phyloP scores from a whole-genome alignment of 1,284 basidiomycete genomes.

The Athelia sp. region DNA sequence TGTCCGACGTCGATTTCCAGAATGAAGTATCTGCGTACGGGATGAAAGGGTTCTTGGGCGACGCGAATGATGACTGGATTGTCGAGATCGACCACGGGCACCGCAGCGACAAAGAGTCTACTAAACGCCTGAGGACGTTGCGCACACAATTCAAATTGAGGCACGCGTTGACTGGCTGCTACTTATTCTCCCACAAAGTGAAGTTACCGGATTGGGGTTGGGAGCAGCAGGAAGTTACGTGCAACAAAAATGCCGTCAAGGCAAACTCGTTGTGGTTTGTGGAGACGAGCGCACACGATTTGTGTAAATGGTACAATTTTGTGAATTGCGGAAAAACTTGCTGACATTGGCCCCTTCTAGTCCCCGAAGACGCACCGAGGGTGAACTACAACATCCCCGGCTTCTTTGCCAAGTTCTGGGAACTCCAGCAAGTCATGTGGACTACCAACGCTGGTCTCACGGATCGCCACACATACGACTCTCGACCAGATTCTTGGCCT shows the following conservation, averaged over 20 bases:
- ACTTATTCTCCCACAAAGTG: conserved; percentile 97
- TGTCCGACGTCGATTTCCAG: conserved; percentile 99
- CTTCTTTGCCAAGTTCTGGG: conserved; percentile 88
- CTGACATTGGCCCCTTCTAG: conserved; percentile 36
- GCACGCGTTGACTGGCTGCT: conserved; percentile 89
- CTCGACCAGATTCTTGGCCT: conserved; percentile 89
- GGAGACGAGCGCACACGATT: conserved; percentile 81
- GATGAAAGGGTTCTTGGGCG: conserved; percentile 78
- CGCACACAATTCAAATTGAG: conserved; percentile 82
- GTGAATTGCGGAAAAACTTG: not conserved
- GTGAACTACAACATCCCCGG: conserved; percentile 87
- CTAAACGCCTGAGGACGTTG: conserved; percentile 74
- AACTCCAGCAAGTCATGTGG: conserved; percentile 97
- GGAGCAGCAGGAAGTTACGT: conserved; percentile 98
- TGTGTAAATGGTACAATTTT: conserved; percentile 48
- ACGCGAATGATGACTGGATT: conserved; percentile 94
- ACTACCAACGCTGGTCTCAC: conserved; percentile 95
- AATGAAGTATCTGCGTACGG: conserved; percentile 98
- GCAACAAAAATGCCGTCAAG: conserved; percentile 92
- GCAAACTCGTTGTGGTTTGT: conserved; percentile 94
- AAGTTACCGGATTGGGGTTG: conserved; percentile 97
- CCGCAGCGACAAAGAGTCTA: conserved; percentile 60
- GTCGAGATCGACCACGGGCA: conserved; percentile 82
- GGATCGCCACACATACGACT: conserved; percentile 93
- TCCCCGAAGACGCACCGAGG: conserved; percentile 64